Base-by-base conservation (phyloP, 208 protist genomes). In the Acanthamoeba lugdunensis region DNA sequence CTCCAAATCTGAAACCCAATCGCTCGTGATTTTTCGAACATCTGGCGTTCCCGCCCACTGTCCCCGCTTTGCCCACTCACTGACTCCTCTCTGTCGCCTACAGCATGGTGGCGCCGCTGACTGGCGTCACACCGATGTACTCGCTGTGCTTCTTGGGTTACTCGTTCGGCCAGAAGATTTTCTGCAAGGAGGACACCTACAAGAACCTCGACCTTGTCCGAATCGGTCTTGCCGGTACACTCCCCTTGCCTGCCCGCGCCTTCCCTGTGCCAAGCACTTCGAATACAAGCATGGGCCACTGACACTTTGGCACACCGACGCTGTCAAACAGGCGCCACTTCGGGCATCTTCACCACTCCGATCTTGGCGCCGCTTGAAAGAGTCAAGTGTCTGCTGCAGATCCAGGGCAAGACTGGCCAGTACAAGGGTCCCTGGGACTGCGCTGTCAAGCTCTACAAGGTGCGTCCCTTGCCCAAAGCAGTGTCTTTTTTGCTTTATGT, bases 91-190 rank as follows among this genome's bases (percentile, higher is more conserved):
- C 65, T 8, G 16, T 50, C 21, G 81, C 85, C 14, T 30, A 2
- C 6, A 81, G 71, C 7, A 94, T 96, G 79, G 75, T 79, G 11
- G 94, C 95, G 8, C 95, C 95, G 4, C 88, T 96, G 2, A 65
- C 81, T 23, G 95, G 95, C 54, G 95, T 96, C 3, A 94, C 94
- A 9, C 94, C 94, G 16, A 95, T 96, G 92, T 96, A 95, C 58
- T 91, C 95, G 23, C 48, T 96, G 18, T 91, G 82, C 85, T 96
- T 96, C 75, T 73, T 95, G 33, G 95, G 95, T 45, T 96, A 95
- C 89, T 67, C 56, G 21, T 56, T 90, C 30, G 94, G 71, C 25
- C 45, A 94, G 30, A 61, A 65, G 50, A 90, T 69, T 18, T 52
- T 92, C 52, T 52, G 58, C 58, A 61, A 65, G 52, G 67, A 61